Evolutionary conservation across 345 rosid species (phyloP), one percentile per base, ranked within the genome.

Genomic region (Eutrema japonicum): DNA sequence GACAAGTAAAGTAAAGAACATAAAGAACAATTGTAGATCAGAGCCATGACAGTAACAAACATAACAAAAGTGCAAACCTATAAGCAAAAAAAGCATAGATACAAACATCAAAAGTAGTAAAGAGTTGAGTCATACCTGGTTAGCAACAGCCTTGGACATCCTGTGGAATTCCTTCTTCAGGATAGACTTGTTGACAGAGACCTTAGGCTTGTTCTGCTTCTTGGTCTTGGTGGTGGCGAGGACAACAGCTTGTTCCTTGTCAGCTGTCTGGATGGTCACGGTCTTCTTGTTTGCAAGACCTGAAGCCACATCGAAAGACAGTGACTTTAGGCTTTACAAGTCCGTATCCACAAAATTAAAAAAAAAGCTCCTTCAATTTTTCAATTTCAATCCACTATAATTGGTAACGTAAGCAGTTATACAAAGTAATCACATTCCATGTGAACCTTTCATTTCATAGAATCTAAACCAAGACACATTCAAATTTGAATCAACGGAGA

Each of bases 231-330:
- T 74, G 4, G 96, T 91, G 11, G 89, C 89, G 6, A 94, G 84
- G 56, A 89, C 79, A 58, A 91, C 85, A 40, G 79, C 77, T 61
- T 76, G 84, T 12, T 91, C 98, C 78, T 87, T 83, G 11, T 73
- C 87, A 27, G 81, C 95, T 14, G 80, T 47, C 83, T 85, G 96
- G 77, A 94, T 83, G 8, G 87, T 82, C n/a, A 91, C 90, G 0
- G 98, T 89, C 73, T 88, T 89, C 63, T 76, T 81, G 85, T 91
- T 94, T 18, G 97, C 91, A 87, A 94, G 79, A 18, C 96, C 96
- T 92, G n/a, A 46, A 38, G 0, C 10, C 45, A 66, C 46, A 49
- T 13, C 7, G 2, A 71, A 30, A 48, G 11, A 49, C 3, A 6
- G 40, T 33, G 22, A 27, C 14, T 9, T 69, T 55, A 14, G 12